These are phyloP conservation scores for Sclerotiophoma versabilis DNA, from an alignment of 2,329 filamentous ascomycete genomes.

Conservation along the genomic window DNA sequence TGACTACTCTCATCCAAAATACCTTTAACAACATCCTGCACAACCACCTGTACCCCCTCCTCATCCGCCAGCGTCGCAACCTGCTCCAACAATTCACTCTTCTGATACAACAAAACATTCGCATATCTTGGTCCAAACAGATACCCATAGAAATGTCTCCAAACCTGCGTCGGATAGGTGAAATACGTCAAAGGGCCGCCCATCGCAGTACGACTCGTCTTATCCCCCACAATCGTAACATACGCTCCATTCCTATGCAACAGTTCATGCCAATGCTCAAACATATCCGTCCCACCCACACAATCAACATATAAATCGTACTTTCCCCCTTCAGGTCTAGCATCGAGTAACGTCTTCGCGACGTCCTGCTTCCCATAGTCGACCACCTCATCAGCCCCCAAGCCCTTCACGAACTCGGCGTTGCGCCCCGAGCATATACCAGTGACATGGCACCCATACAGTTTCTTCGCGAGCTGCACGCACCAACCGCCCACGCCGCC, in stretches of 20 bases:
- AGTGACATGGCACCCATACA: slow-evolving; percentile 52
- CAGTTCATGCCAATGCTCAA: slow-evolving; percentile 37
- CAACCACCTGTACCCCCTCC: slow-evolving; percentile 28
- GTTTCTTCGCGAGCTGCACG: slow-evolving; percentile 50
- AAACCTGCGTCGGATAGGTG: slow-evolving; percentile 36
- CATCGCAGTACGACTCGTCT: slow-evolving; percentile 49
- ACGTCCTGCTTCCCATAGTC: slow-evolving; percentile 45
- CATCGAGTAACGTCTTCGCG: slow-evolving; percentile 40
- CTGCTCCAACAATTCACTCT: slow-evolving; percentile 35
- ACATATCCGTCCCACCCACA: slow-evolving; percentile 58
- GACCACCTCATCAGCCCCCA: slow-evolving; percentile 60
- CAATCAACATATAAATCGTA: slow-evolving; percentile 59
- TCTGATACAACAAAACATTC: slow-evolving; percentile 33
- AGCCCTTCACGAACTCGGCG: slow-evolving; percentile 52
- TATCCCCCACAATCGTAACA: slow-evolving; percentile 51
- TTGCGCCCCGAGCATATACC: slow-evolving; percentile 60
- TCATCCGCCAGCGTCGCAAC: slow-evolving; percentile 32
- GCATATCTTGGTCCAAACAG: slow-evolving; percentile 41
- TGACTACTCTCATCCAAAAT: slow-evolving; percentile 29
- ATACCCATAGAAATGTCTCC: slow-evolving; percentile 32
- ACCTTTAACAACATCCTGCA: slow-evolving; percentile 40
- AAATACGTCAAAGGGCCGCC: slow-evolving; percentile 46
- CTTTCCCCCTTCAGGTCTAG: slow-evolving; percentile 41
- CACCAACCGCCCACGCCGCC: slow-evolving; percentile 44
- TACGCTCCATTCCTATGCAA: slow-evolving; percentile 50